Conservation (phyloP, 768 basidiomycete genomes). For the Xerocomus spinulosus region DNA sequence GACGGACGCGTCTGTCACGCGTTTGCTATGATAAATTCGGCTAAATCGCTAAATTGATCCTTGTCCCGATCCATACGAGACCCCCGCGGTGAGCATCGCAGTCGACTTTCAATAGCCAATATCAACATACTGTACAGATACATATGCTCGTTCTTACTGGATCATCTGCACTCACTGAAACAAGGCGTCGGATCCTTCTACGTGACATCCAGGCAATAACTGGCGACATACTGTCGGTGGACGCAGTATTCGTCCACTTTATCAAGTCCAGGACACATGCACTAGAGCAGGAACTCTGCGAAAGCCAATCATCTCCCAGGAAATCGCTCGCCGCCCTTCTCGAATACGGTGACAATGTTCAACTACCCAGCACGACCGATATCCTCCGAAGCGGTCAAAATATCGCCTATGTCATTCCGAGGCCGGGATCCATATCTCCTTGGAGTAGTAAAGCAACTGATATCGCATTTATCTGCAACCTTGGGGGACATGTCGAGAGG, state of each 20-base stretch:
- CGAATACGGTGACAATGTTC: constrained; percentile 77
- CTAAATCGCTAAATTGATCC: neutral
- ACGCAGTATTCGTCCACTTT: constrained; percentile 84
- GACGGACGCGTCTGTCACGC: constrained; percentile 22
- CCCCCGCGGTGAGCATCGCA: constrained; percentile 10
- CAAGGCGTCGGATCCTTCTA: constrained; percentile 67
- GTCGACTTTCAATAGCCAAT: neutral
- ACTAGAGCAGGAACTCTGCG: constrained; percentile 44
- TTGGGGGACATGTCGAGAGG: constrained; percentile 66
- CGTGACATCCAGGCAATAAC: constrained; percentile 49
- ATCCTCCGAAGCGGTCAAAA: constrained; percentile 34
- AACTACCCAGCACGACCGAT: constrained; percentile 40
- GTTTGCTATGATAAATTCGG: constrained; percentile 10
- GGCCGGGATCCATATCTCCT: constrained; percentile 90
- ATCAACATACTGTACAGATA: neutral
- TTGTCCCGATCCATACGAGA: constrained; percentile 1
- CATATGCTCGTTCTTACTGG: constrained; percentile 80
- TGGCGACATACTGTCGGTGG: constrained; percentile 59
- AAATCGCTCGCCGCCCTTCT: constrained; percentile 66
- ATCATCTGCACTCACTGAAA: constrained; percentile 65
- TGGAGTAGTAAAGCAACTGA: constrained; percentile 99
- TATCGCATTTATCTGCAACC: constrained; percentile 83
- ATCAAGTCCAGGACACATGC: constrained; percentile 54
- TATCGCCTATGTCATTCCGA: constrained; percentile 70
- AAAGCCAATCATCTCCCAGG: constrained; percentile 41